Base-by-base conservation (phyloP, 371 early-diverging fungal species). In the Mucor circinelloides region DNA sequence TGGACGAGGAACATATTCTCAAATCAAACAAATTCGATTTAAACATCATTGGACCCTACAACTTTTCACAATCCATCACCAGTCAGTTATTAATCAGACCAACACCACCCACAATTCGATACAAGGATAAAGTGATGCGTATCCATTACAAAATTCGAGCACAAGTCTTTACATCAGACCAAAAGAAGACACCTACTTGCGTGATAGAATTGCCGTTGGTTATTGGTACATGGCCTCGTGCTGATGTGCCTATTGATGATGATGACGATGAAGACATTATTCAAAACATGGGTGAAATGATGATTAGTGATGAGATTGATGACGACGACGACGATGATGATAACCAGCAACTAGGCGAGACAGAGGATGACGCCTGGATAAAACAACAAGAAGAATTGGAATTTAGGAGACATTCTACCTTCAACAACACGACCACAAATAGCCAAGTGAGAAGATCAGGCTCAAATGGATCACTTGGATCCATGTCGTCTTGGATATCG, bases 171-270 rank as follows among this genome's bases (percentile, higher is more conserved):
- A 58, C 42, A n/a, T 59, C 48, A 4, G 46, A 34, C 27, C 68
- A 56, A 50, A 75, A 31, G 64, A 58, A 58, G 38, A 34, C 46
- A 12, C 56, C 69, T 1, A 32, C 34, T 21, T 25, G 65, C 31
- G 46, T 63, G 21, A 10, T 81, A 6, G 77, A 78, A 38, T 66
- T 79, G 34, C 83, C 83, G 13, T 71, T 83, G 62, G 70, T 77
- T 7, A 62, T 83, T 25, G 83, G 83, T 27, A 83, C 83, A 3
- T 83, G 79, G 78, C 83, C 83, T 46, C 77, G 75, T 34, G 80
- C 83, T 0, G 66, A 70, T 15, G 69, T 83, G 32, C 83, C 83
- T 13, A 83, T 83, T 56, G 83, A 82, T 27, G 83, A 83, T 38
- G 83, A 83, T 25, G 77, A 78, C 25, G 78, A 78, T n/a, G 72